Evolutionary conservation across 108 stramenopile species (phyloP).

Genomic region (Licmophora abbreviata): DNA sequence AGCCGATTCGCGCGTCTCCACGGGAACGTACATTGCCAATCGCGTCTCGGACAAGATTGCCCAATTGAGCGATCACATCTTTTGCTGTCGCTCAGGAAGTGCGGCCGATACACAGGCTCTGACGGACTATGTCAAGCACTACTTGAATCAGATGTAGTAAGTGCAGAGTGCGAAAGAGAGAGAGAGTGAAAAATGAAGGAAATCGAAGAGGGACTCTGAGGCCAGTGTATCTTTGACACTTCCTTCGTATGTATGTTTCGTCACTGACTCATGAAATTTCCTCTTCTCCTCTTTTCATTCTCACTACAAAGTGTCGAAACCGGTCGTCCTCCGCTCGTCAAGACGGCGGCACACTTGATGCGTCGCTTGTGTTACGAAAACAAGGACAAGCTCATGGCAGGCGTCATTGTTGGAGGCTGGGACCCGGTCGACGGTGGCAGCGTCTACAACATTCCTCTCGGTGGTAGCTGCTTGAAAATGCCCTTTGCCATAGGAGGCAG

Average conservation of each 20-base stretch:
- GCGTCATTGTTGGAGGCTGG: slow-evolving; percentile 97
- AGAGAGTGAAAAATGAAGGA: too few species aligned
- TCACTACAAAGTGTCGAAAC: slow-evolving; percentile 61
- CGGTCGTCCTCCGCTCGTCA: slow-evolving; percentile 83
- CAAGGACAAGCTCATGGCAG: slow-evolving; percentile 92
- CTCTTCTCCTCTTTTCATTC: neutral
- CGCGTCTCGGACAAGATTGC: slow-evolving; percentile 94
- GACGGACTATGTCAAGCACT: slow-evolving; percentile 87
- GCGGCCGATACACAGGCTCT: slow-evolving; percentile 97
- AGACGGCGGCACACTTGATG: slow-evolving; percentile 88
- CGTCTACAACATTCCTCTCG: slow-evolving; percentile 87
- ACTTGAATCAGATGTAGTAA: slow-evolving; percentile 73
- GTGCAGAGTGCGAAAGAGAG: slow-evolving; percentile 4
- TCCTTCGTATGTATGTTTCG: slow-evolving; percentile 3
- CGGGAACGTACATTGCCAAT: slow-evolving; percentile 95
- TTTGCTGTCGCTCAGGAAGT: slow-evolving; percentile 88
- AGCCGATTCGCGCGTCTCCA: slow-evolving; percentile 95
- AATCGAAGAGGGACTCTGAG: too few species aligned
- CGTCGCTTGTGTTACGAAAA: slow-evolving; percentile 85
- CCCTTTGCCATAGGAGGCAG: slow-evolving; percentile 91
- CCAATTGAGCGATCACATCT: slow-evolving; percentile 88
- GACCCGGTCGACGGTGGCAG: slow-evolving; percentile 86
- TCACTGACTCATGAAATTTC: neutral
- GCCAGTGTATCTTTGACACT: neutral
- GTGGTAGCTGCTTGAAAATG: slow-evolving; percentile 89